These are phyloP conservation scores for Alternaria alternata DNA, from an alignment of 2,329 filamentous ascomycete genomes.

Conservation along the genomic window DNA sequence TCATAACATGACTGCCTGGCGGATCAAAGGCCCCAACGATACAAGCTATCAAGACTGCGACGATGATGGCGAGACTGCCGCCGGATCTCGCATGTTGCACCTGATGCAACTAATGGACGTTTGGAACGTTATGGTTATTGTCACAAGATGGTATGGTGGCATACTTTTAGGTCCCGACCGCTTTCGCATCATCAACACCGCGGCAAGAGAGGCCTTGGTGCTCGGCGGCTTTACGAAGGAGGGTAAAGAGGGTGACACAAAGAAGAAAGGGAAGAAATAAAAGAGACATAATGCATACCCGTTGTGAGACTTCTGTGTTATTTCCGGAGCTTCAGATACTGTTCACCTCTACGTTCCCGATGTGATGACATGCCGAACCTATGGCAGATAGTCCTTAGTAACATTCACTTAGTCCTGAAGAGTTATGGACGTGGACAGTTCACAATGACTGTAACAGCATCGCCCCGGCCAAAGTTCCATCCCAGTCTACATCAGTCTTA, in stretches of 20 bases:
- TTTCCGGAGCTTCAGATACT: not conserved
- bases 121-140: slow-evolving; percentile 92
- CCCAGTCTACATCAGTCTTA: not conserved
- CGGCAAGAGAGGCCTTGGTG: slow-evolving; percentile 83
- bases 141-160: slow-evolving; percentile 95
- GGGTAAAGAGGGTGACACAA: slow-evolving; percentile 45
- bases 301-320: not conserved
- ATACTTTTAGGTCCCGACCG: slow-evolving; percentile 86
- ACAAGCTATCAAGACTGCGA: slow-evolving; percentile 86
- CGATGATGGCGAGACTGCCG: slow-evolving; percentile 94
- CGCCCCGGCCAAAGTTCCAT: too few species aligned
- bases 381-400: not conserved
- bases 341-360: not conserved
- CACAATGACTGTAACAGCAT: not conserved
- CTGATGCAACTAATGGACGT: slow-evolving; percentile 94
- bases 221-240: slow-evolving; percentile 74
- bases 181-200: slow-evolving; percentile 89
- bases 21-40: slow-evolving; percentile 70
- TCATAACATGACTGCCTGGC: slow-evolving; percentile 96
- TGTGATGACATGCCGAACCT: not conserved
- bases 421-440: not conserved
- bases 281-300: not conserved
- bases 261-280: slow-evolving; percentile 47
- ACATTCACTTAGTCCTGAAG: not conserved
- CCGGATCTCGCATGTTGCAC: slow-evolving; percentile 83